Percentiles rank a stretch among this genome's conserved stretches.
Evolutionary conservation across 2,329 filamentous ascomycete species (phyloP).

Genomic region (Penicillium sp.): DNA sequence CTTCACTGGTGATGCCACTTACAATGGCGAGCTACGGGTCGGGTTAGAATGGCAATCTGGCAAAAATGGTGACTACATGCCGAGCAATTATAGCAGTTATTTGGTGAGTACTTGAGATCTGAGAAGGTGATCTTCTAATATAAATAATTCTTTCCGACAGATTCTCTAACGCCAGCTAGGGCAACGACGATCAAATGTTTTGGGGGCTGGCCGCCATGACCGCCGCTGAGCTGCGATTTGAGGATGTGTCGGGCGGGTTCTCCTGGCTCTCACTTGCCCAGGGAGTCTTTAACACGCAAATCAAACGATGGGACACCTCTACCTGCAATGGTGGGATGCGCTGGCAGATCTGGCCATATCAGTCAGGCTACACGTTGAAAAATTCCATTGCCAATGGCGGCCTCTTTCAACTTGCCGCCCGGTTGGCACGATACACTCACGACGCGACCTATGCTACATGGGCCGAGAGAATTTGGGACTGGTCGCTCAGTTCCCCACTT

Average conservation of each 20-base stretch:
- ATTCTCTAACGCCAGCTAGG: constrained; percentile 24
- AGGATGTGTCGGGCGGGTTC: constrained; percentile 46
- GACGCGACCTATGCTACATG: constrained; percentile 60
- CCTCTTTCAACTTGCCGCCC: constrained; percentile 72
- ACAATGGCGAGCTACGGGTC: constrained; percentile 52
- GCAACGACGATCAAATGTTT: constrained; percentile 66
- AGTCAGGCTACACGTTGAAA: constrained; percentile 76
- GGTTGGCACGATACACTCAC: constrained; percentile 59
- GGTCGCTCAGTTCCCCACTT: constrained; percentile 51
- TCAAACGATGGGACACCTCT: constrained; percentile 61
- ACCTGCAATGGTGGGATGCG: constrained; percentile 65
- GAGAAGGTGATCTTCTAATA: too few relatives aligned
- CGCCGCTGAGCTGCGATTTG: constrained; percentile 59
- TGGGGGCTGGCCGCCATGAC: constrained; percentile 66
- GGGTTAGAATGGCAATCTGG: constrained; percentile 31
- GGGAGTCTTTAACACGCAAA: constrained; percentile 67
- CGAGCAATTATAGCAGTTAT: constrained; percentile 31
- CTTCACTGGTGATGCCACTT: constrained; percentile 58
- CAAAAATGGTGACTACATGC: constrained; percentile 30
- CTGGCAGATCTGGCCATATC: constrained; percentile 75
- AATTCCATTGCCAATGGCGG: constrained; percentile 74
- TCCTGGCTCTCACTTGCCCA: constrained; percentile 52
- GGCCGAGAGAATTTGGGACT: constrained; percentile 58
- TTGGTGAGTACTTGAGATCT: constrained; percentile 3
- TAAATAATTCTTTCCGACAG: not conserved